Evolutionary conservation across 345 rosid species (phyloP), one percentile per base, ranked within the genome.

Genomic region (Aquilaria malaccensis): DNA sequence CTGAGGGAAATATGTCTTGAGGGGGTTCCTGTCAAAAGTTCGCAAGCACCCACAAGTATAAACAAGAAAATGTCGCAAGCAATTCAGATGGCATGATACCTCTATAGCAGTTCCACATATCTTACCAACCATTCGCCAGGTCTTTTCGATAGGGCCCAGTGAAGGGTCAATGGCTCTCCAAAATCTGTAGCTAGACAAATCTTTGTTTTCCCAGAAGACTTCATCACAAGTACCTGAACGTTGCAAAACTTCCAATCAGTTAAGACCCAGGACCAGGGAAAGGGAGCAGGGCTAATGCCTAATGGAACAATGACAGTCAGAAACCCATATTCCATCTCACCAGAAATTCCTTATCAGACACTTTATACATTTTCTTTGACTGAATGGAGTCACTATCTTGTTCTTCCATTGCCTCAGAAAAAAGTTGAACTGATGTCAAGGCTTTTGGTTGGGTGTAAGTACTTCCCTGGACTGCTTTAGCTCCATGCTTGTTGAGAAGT

Each of bases 51-150:
- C 45, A 69, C n/a, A 62, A 47, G 60, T 45, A 14, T 46, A 56
- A 37, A 67, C 31, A 33, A 14, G 14, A 56, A 63, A 48, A 56
- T 30, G 59, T 63, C 46, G 62, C 14, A 53, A 70, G 56, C 32
- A 62, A 45, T 46, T 29, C 56, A 46, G 73, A 57, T 57, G 52
- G 41, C 22, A 22, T 22, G 22, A 22, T 22, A 22, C 22, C 22
- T 22, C 22, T 22, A 5, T 45, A 62, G 45, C 33, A 59, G 67
- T 43, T 60, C 30, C 43, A 58, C 43, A 50, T 72, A 64, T 58
- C 92, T 86, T 82, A 94, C 99, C 96, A 73, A 68, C 99, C 99
- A 94, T 76, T 94, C 96, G 77, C 92, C 89, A 63, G 69, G 78
- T 31, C 65, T 81, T 67, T 77, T 81, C 59, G 99, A 91, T 77